Conservation (phyloP, 2,329 filamentous ascomycete species). For the Neocatenulostroma microsporum region DNA sequence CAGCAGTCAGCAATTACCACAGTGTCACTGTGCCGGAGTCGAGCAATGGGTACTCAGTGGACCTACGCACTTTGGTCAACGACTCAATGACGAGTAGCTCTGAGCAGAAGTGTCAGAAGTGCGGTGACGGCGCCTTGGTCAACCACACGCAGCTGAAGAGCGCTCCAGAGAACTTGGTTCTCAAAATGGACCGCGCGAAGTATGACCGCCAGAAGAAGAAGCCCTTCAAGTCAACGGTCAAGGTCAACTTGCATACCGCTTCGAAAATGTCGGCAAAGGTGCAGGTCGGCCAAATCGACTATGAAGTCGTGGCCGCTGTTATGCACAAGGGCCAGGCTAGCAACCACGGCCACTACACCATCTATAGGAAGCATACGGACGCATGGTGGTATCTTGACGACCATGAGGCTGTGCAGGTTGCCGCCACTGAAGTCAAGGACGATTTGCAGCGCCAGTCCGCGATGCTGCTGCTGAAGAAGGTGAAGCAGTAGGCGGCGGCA, state of each 20-base stretch:
- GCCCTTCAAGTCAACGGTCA: constrained; percentile 4
- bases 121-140: not conserved
- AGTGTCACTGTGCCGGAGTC: constrained; percentile 3
- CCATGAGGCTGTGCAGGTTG: constrained; percentile 1
- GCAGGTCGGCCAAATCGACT: too few species aligned
- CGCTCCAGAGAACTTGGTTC: constrained; percentile 7
- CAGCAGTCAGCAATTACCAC: constrained; percentile 6
- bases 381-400: constrained; percentile 9
- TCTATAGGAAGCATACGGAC: constrained; percentile 6
- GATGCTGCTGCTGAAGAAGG: constrained; percentile 11
- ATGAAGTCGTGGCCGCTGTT: constrained; percentile 8
- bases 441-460: constrained; percentile 1
- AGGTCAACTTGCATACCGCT: constrained; percentile 8
- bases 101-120: constrained; percentile 5
- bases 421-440: constrained; percentile 4
- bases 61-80: constrained; percentile 1
- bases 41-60: not conserved
- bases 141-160: not conserved
- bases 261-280: too few species aligned
- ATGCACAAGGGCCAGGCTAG: constrained; percentile 7
- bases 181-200: constrained; percentile 7
- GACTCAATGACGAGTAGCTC: constrained; percentile 3
- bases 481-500: too few species aligned
- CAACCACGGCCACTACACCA: constrained; percentile 12
- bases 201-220: not conserved